These are phyloP conservation scores for Solanum hybrid DNA, from an alignment of 305 asterid species.

Conservation along the genomic window DNA sequence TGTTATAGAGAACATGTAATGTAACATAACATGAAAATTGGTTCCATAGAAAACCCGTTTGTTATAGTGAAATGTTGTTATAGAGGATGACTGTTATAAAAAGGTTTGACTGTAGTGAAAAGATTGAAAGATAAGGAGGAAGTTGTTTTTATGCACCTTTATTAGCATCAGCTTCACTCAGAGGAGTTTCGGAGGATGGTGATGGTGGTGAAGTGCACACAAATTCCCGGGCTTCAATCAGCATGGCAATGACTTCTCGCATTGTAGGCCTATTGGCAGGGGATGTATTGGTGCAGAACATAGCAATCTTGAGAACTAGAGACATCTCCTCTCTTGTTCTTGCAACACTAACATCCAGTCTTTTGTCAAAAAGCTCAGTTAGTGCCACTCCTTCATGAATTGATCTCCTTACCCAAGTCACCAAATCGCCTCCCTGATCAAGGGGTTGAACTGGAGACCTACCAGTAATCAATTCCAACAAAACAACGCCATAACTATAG, in stretches of 20 bases:
- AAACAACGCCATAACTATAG: slow-evolving; percentile 83
- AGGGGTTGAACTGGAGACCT: slow-evolving; percentile 76
- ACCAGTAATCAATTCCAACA: slow-evolving; percentile 71
- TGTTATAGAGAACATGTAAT: not conserved
- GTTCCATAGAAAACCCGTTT: not conserved
- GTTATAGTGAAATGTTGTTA: not conserved
- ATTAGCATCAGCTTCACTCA: slow-evolving; percentile 36
- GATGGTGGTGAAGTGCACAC: slow-evolving; percentile 31
- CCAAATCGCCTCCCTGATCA: slow-evolving; percentile 84
- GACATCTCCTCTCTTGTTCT: slow-evolving; percentile 61
- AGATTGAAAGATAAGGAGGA: not conserved
- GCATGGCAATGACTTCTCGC: slow-evolving; percentile 73
- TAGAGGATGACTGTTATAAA: not conserved
- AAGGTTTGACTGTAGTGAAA: not conserved
- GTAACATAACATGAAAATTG: not conserved
- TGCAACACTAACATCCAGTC: slow-evolving; percentile 43
- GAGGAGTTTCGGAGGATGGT: slow-evolving; percentile 68
- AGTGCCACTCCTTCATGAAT: slow-evolving; percentile 29
- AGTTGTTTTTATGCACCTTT: slow-evolving; percentile 23
- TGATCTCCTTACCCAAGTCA: slow-evolving; percentile 55
- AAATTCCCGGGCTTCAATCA: slow-evolving; percentile 54
- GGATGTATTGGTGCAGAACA: slow-evolving; percentile 72
- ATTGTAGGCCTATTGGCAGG: slow-evolving; percentile 82
- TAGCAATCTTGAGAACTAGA: slow-evolving; percentile 67
- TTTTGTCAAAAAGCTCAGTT: slow-evolving; percentile 47